Base-by-base conservation (phyloP, 495 filamentous ascomycete genomes). In the Aspergillus bridgeri region DNA sequence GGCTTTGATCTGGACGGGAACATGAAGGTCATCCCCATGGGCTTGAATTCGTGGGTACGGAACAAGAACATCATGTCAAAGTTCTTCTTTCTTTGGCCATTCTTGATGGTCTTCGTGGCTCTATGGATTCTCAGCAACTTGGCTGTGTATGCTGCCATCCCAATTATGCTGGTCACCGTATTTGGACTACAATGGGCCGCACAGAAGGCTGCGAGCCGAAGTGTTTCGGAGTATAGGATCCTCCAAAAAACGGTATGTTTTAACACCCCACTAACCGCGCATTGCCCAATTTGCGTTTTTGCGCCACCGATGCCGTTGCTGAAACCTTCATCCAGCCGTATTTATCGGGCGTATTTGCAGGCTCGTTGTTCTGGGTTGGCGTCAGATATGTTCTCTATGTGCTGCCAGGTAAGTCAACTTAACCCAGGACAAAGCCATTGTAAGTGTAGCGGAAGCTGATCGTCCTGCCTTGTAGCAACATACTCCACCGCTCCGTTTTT, bases 71-170 rank as follows among this genome's bases (percentile, higher is more conserved):
- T 93, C 58, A 83, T 93, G 72, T 88, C 81, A 58, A 91, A 89
- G 68, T 92, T 95, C 70, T 90, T 96, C 77, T 97, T 97, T 68
- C 72, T 95, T 21, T 92, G 88, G 84, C 94, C 94, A 0, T 90
- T 92, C 54, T 57, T 90, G 20, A 81, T 93, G 29, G 70, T 96
- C 6, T 85, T 88, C 64, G 67, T 82, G 29, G 81, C 84, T 51
- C 60, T 95, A 15, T 83, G 83, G 75, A 83, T 95, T 59, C 67
- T 96, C 18, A 88, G 88, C 61, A 76, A 85, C 58, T 79, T 93
- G 67, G 82, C 86, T 5, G 80, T 97, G 18, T 94, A 84, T 61
- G 73, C 86, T 20, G 88, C 86, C 20, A 68, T 96, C 22, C 94
- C 92, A 1, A 69, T 90, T 42, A 82, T 86, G 0, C 58, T 87